These are phyloP conservation scores for Macrocybe gigantea DNA, from an alignment of 768 basidiomycete species.

Conservation along the genomic window DNA sequence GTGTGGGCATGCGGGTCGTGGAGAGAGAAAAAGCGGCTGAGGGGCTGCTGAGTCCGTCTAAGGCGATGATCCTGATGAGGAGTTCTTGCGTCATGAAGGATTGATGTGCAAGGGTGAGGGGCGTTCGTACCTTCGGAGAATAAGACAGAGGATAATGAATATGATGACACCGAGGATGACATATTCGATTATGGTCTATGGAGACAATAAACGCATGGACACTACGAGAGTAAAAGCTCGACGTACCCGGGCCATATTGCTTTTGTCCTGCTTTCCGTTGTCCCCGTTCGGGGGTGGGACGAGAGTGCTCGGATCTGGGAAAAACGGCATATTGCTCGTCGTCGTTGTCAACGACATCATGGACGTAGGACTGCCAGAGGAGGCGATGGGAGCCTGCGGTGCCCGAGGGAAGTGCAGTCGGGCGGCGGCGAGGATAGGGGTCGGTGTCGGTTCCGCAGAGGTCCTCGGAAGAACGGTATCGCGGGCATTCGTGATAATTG, in stretches of 20 bases:
- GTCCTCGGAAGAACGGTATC: no score
- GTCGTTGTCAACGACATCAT: conserved; percentile 4
- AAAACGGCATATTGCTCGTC: conserved; percentile 16
- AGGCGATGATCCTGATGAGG: conserved; percentile 7
- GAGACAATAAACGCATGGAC: background rate
- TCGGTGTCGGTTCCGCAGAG: no score
- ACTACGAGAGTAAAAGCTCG: background rate
- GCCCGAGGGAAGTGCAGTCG: background rate
- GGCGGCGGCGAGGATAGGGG: background rate
- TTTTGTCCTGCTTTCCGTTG: background rate
- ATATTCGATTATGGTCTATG: conserved; percentile 24
- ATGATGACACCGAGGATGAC: conserved; percentile 20
- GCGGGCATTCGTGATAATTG: no score
- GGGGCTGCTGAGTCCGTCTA: conserved; percentile 6
- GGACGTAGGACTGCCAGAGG: conserved; percentile 5
- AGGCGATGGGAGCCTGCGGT: background rate
- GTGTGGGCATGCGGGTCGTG: conserved; percentile 10
- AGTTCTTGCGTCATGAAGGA: conserved; percentile 4
- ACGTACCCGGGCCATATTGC: background rate
- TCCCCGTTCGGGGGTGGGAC: conserved; percentile 6
- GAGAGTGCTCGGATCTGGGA: conserved; percentile 17
- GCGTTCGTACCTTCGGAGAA: conserved; percentile 18
- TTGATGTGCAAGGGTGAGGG: conserved; percentile 5
- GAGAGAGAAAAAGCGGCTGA: conserved; percentile 35
- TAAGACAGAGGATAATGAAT: conserved; percentile 13